phyloP scores from a whole-genome alignment of 768 basidiomycete species.

The Chalciporus chontae region DNA sequence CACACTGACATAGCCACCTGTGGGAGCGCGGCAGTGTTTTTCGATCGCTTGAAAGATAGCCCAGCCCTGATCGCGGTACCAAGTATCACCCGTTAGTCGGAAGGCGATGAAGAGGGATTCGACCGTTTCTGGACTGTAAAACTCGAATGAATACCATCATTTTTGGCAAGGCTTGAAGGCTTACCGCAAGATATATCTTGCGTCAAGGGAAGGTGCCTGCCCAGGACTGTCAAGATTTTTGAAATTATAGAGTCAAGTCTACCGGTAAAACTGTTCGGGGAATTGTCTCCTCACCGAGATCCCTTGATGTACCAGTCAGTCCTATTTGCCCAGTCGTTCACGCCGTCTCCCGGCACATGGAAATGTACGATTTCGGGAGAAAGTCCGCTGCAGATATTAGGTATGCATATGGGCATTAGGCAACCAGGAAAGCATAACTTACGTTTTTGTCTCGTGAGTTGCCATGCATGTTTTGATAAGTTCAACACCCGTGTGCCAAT shows the following conservation, averaged over 20 bases:
- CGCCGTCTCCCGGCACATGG: slow-evolving; percentile 55
- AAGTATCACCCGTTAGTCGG: slow-evolving; percentile 80
- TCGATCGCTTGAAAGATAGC: slow-evolving; percentile 86
- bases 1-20: slow-evolving; percentile 82
- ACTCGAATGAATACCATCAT: background rate
- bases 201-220: slow-evolving; percentile 58
- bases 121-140: slow-evolving; percentile 79
- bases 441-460: slow-evolving; percentile 84
- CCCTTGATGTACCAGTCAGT: slow-evolving; percentile 94
- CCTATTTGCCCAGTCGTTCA: slow-evolving; percentile 38
- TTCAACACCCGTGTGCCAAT: slow-evolving; percentile 79
- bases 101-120: slow-evolving; percentile 92
- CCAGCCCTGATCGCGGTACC: slow-evolving; percentile 86
- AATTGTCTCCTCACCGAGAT: slow-evolving; percentile 43
- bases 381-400: slow-evolving; percentile 54
- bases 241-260: slow-evolving; percentile 2
- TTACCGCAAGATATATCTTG: slow-evolving; percentile 88
- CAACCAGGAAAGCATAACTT: slow-evolving; percentile 25
- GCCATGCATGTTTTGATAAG: slow-evolving; percentile 86
- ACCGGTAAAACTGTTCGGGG: background rate
- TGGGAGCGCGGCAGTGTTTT: slow-evolving; percentile 69
- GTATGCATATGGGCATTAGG: background rate
- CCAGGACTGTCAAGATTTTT: slow-evolving; percentile 20
- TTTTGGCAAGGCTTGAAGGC: slow-evolving; percentile 1
- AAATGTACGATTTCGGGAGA: slow-evolving; percentile 91